Base-by-base conservation (phyloP, 495 filamentous ascomycete species). In the Aspergillus sclerotiicarbonarius region DNA sequence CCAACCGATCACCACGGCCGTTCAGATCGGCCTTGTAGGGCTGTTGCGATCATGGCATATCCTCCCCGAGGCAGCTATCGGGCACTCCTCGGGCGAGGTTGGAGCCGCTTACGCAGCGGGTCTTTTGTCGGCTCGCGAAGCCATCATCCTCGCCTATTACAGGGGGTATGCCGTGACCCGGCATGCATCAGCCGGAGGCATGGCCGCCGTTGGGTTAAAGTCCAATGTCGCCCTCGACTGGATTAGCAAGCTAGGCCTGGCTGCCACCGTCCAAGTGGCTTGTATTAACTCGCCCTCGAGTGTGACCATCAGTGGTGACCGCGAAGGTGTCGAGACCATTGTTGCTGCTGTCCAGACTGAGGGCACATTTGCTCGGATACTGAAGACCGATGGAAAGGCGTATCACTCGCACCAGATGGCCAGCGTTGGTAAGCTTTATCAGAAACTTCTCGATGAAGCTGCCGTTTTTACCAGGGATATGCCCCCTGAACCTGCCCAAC, bases 1-100 rank as follows among this genome's bases (percentile, higher is more conserved):
- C 0, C 64, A 67, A 20, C 61, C 64, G 10, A 18, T 46, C 31
- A 61, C 39, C 39, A 62, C 15, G 49, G 56, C 56, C 12, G 16
- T 58, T 10, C 56, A 58, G 37, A 33, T 58, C 8, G 56, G 47
- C 8, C 15, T 87, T 41, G 74, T 79, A 0, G 76, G 81, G 30
- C 62, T 87, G 0, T 65, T 85, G 41, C 45, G 47, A 15, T 72
- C 69, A 19, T 53, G n/a, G 18, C 48, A 49, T 2, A 50, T 68
- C 15, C 8, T 3, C 4, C 55, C 66, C 8, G 7, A n/a, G 4
- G 52, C 57, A n/a, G 66, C 67, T 4, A 29, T 64, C 10, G 66
- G 66, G 16, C 66, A 68, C 48, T 64, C 61, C 12, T 62, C 58
- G 15, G 67, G 67, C 7, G 67, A 69, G 25, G 61, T 67, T 15